Evolutionary conservation across 768 basidiomycete genomes (phyloP), one percentile per base, ranked within the genome.

Genomic region (Kwoniella botswanensis): DNA sequence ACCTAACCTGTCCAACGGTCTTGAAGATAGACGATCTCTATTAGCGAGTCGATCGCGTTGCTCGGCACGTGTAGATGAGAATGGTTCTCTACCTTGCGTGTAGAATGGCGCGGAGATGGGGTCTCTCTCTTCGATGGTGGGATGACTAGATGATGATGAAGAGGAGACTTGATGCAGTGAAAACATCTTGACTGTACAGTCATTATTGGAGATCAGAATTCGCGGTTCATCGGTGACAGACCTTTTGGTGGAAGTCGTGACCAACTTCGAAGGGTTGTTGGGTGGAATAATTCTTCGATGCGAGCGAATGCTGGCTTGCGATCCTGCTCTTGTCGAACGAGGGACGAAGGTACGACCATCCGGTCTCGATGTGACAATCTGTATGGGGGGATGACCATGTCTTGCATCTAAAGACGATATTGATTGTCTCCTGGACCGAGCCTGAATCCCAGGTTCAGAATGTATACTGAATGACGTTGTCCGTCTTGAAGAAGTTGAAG

Each of bases 191-290:
- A 96, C 88, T 0, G 88, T 88, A 64, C 87, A 86, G 78, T 95
- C 93, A 82, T 97, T 97, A 79, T 94, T 94, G 84, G 90, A 92
- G 71, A 95, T 89, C 26, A 89, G 88, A 55, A 94, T 86, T 9
- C 93, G 86, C 0, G 93, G 93, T 76, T 93, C 91, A 10, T 87
- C 86, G 79, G 90, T 42, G 86, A 70, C 88, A 84, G 22, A 90
- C 88, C 43, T 86, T 85, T 11, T 89, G 26, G 7, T 46, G 50
- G 58, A 42, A 24, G 46, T 66, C 18, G 26, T 24, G 44, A 17
- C 56, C 41, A 5, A 13, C 17, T 55, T 57, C 11, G n/a, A 60
- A 42, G 22, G 15, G n/a, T 4, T 12, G n/a, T 63, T 59, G 7
- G 59, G 60, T 4, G 60, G 65, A 29, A 58, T 3, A 24, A 54